Evolutionary conservation across 2,329 filamentous ascomycete genomes (phyloP).

Genomic region (Purpureocillium takamizusanense): DNA sequence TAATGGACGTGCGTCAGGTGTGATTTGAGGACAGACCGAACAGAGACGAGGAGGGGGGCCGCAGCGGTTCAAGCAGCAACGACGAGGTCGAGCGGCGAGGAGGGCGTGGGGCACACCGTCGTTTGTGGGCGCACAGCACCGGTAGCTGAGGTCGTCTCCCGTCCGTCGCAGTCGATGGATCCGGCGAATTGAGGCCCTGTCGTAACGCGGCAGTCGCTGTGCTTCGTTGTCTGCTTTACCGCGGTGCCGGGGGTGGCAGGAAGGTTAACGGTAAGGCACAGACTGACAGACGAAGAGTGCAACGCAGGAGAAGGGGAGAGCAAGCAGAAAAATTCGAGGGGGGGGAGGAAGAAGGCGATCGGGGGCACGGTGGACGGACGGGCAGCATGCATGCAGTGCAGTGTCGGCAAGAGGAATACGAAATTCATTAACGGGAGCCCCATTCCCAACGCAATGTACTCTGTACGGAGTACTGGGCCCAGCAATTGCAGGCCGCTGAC

Average conservation of each 20-base stretch:
- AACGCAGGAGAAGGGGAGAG: no score
- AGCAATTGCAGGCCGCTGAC: no score
- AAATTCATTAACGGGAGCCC: no score
- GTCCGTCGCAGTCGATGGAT: background rate
- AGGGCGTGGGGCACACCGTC: background rate
- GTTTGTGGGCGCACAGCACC: background rate
- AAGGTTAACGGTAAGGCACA: no score
- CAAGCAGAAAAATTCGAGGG: conserved; percentile 1
- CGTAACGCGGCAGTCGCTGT: conserved; percentile 1
- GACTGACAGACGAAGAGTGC: background rate
- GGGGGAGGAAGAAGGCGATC: background rate
- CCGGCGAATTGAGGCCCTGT: conserved; percentile 1
- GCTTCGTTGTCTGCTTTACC: background rate
- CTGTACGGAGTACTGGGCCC: no score
- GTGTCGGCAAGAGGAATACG: background rate
- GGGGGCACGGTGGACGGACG: background rate
- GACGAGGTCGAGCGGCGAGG: background rate
- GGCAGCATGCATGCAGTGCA: conserved; percentile 3
- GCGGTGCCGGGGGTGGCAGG: no score
- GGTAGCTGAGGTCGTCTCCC: background rate
- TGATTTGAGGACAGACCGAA: no score
- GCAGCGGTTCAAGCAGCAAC: no score
- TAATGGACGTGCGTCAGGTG: no score
- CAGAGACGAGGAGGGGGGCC: no score
- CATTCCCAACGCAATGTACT: no score